Base-by-base conservation (phyloP, 129 eudicot genomes). In the Kitagawia praeruptora region DNA sequence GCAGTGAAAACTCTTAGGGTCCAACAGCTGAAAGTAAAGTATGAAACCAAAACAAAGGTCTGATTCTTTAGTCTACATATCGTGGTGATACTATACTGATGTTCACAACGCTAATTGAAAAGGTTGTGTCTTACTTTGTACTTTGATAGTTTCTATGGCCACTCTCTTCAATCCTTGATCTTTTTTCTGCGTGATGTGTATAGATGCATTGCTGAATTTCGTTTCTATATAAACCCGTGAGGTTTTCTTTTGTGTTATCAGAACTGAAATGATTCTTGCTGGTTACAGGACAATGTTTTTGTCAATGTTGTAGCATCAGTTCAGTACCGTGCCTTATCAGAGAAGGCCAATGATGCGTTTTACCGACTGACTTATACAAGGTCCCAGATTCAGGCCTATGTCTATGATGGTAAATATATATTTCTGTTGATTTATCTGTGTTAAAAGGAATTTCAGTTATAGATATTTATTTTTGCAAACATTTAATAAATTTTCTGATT, bases 21-120 rank as follows among this genome's bases (percentile, higher is more conserved):
- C 81, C 98, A 88, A 73, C 98, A 93, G 78, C 75, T 93, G 83
- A 97, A 93, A 77, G 98, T 93, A 6, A 79, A 81, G 37, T 93
- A 97, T 48, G 98, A 93, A 85, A 93, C 98, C 82, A 91, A 93
- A 85, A 93, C 98, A 6, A 93, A 91, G 98, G 98, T 93, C 72
- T 12, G 53, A 67, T 41, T 82, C 61, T 61, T 80, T 40, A 6
- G 9, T n/a, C 0, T n/a, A 14, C 38, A 51, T 72, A 41, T 72
- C 12, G 5, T 23, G 3, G 2, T 23, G 63, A 31, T 31, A 31
- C 34, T 31, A 31, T 25, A 31, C 40, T 66, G 25, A 25, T 21
- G 25, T 53, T 53, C 6, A 53, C 23, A 53, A 53, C 63, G 18
- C 25, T 53, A n/a, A 61, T n/a, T 61, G 69, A 25, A 61, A 61